Base-by-base conservation (phyloP, 2,329 filamentous ascomycete species). In the Cladophialophora immunda region DNA sequence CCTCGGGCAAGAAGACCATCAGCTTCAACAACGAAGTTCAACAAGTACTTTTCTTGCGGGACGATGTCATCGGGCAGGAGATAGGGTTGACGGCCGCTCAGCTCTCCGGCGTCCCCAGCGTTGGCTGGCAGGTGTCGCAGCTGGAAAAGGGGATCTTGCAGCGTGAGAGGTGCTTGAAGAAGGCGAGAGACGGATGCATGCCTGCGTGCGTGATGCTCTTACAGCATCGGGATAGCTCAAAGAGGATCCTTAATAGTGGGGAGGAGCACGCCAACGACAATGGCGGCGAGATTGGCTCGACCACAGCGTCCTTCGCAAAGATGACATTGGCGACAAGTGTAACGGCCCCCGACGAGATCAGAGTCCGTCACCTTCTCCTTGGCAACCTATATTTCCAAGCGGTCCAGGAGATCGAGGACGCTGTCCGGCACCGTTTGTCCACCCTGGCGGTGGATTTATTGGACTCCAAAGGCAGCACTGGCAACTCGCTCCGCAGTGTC, bases 11-110 rank as follows among this genome's bases (percentile, higher is more conserved):
- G 34, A 58, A 45, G 19, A 15, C 36, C 13, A 36, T 58, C 56
- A 47, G 32, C 9, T 58, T 58, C 36, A 58, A 47, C 56, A 29
- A 45, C 19, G 6, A 25, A 22, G 25, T 58, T 9, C 36, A 25
- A 13, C 22, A 41, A 25, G 34, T 47, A 6, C 3, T 19, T 15
- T 58, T 41, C 25, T 38, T 19, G 13, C 19, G 13, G 25, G n/a
- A 29, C 19, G 25, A 22, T 19, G 25, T 47, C 3, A 19, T 58
- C 41, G 56, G 56, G 4, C 19, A 45, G 17, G 25, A 58, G 22
- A 29, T 13, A 8, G 56, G 34, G 1, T 29, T 38, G 11, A 45
- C 19, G 36, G 47, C 36, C 19, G 30, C 56, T 17, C 17, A 5
- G 19, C 17, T 58, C 36, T 58, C 56, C 4, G 19, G 19, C 7